A percentile compares a stretch with the other conserved stretches of the same genome.
Conservation (phyloP, 441 rosid species). For the Adansonia grandidieri region DNA sequence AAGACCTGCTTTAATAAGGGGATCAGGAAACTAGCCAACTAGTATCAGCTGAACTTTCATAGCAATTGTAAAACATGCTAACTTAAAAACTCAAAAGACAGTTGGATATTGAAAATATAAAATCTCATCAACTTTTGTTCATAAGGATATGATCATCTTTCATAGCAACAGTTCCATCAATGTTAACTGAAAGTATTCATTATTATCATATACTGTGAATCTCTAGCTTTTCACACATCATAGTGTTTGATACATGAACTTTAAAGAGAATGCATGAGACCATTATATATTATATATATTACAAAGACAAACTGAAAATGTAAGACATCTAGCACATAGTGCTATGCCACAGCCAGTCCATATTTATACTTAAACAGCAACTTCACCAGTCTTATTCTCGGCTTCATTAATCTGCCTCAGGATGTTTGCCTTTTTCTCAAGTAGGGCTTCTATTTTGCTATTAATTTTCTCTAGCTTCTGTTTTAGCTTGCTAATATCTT, state of each 20-base stretch:
- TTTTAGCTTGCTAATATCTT: slow-evolving; percentile 51
- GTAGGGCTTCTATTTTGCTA: slow-evolving; percentile 55
- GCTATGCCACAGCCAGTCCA: not conserved
- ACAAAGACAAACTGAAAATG: not conserved
- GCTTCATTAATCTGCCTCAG: slow-evolving; percentile 65
- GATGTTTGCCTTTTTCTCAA: slow-evolving; percentile 52
- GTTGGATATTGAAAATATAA: not conserved
- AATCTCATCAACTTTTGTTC: slow-evolving; percentile 1
- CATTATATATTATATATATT: not conserved
- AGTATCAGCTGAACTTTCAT: not conserved
- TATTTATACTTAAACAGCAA: slow-evolving; percentile 24
- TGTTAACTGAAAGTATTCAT: not conserved
- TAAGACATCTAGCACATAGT: not conserved
- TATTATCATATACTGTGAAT: not conserved
- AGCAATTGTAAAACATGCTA: not conserved
- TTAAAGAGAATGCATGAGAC: not conserved
- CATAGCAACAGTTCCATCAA: not conserved
- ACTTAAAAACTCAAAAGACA: not conserved
- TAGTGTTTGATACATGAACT: not conserved
- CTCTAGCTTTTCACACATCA: not conserved
- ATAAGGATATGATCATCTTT: not conserved
- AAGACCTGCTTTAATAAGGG: not conserved
- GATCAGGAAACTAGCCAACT: not conserved
- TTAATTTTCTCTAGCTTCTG: slow-evolving; percentile 61
- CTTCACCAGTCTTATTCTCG: slow-evolving; percentile 34